These are phyloP conservation scores for Vitellaria paradoxa DNA, from an alignment of 179 eudicot species.

Conservation along the genomic window DNA sequence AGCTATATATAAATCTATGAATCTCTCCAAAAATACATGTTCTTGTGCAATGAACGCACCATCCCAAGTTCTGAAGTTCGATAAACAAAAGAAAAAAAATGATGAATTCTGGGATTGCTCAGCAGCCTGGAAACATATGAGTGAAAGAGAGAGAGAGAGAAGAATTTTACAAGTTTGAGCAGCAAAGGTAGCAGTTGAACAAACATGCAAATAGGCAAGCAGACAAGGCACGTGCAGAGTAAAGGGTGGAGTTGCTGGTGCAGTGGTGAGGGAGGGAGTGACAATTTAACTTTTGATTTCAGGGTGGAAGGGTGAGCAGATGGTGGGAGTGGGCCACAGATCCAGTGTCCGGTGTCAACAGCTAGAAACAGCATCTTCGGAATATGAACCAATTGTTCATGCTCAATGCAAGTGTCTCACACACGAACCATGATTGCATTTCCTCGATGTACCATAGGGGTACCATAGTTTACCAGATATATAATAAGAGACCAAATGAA, in stretches of 20 bases:
- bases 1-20: neutral
- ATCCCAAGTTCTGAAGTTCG: no score
- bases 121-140: neutral
- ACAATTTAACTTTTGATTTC: neutral
- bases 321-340: neutral
- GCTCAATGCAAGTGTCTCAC: neutral
- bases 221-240: conserved; percentile 3
- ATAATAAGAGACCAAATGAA: conserved; percentile 4
- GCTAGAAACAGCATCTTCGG: neutral
- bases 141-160: neutral
- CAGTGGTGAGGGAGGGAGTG: neutral
- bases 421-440: neutral
- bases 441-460: neutral
- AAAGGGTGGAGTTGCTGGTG: neutral
- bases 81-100: neutral
- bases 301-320: neutral
- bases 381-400: neutral
- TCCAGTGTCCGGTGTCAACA: neutral
- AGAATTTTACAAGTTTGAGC: neutral
- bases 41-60: no score
- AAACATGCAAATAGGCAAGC: neutral
- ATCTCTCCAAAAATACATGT: neutral
- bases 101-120: neutral
- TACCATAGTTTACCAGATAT: neutral
- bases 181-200: neutral